Base-by-base conservation (phyloP, 139 green algal species). In the Chlamydomonas schloesseri region DNA sequence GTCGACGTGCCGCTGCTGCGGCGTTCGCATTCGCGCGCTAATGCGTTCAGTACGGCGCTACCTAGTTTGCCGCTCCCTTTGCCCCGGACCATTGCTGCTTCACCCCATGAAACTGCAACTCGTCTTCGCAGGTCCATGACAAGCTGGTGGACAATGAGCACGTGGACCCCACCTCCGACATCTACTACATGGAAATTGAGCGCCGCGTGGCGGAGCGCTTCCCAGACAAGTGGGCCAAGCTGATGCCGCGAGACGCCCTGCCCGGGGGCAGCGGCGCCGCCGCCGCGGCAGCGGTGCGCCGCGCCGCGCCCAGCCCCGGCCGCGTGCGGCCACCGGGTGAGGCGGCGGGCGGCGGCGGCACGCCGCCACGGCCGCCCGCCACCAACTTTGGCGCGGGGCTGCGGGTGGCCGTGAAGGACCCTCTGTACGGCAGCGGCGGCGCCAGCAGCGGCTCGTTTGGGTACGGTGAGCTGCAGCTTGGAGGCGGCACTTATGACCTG, bases 121-220 rank as follows among this genome's bases (percentile, higher is more conserved):
- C 42, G 8, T 50, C 42, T 3, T 11, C 42, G 11, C 70, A 91
- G 73, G 73, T 91, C n/a, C 91, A 94, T 64, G 91, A 94, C 68
- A n/a, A 64, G n/a, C 58, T 94, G 46, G 86, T 94, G 9, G 87
- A 87, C 23, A 36, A 60, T 15, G 71, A 90, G 67, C 68, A 34
- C 34, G 24, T 90, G 69, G 89, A 93, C 68, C 86, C 88, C 73
- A 70, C 71, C 34, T 87, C 73, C 2, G 80, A 90, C 13, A 21
- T 57, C 42, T 93, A 93, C 88, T 93, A 91, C 71, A 73, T 70
- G 62, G 80, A 91, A 72, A 90, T 93, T 29, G 88, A 92, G 74
- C 50, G 55, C 15, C 76, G 60, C 14, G 88, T 92, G 33, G 67
- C 86, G 31, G 78, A 57, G 42, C 71, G 79, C 21, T 93, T 93